These are phyloP conservation scores for Aquilaria yunnanensis DNA, from an alignment of 345 rosid genomes.

Conservation along the genomic window DNA sequence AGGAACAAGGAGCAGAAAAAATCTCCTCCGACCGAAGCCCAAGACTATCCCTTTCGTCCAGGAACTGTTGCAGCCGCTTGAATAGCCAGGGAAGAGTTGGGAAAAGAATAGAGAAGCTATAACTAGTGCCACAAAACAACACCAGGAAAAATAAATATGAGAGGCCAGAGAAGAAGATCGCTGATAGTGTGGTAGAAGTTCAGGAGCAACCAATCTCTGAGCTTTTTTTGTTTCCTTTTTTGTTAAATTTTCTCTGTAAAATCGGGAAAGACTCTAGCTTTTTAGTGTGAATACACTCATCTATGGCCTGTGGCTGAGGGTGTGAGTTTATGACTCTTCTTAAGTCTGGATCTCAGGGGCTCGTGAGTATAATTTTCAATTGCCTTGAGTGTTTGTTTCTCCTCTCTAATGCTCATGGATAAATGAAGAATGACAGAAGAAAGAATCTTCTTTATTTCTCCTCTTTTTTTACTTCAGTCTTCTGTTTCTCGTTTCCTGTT, in stretches of 20 bases:
- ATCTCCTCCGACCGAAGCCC: slow-evolving; percentile 29
- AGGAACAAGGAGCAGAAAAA: slow-evolving; percentile 38
- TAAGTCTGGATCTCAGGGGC: slow-evolving; percentile 7
- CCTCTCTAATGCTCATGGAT: no score
- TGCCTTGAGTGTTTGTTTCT: no score
- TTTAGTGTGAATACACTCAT: slow-evolving; percentile 14
- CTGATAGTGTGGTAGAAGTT: slow-evolving; percentile 11
- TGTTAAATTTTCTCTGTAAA: background rate
- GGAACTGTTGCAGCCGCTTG: slow-evolving; percentile 51
- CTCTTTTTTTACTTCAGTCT: no score
- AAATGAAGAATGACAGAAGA: no score
- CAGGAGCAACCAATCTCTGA: background rate
- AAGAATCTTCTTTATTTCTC: no score
- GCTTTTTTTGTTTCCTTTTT: background rate
- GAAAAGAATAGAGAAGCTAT: background rate
- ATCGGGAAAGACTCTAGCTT: background rate
- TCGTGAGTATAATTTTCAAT: no score
- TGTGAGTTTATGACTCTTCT: background rate
- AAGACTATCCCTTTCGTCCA: slow-evolving; percentile 26
- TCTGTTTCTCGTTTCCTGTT: no score
- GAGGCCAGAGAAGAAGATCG: slow-evolving; percentile 9
- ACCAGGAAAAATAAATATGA: no score
- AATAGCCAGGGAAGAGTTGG: background rate
- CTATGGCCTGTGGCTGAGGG: background rate
- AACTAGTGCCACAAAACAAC: no score